These are phyloP conservation scores for Eucalyptus paniculata DNA, from an alignment of 345 rosid genomes.

Conservation along the genomic window DNA sequence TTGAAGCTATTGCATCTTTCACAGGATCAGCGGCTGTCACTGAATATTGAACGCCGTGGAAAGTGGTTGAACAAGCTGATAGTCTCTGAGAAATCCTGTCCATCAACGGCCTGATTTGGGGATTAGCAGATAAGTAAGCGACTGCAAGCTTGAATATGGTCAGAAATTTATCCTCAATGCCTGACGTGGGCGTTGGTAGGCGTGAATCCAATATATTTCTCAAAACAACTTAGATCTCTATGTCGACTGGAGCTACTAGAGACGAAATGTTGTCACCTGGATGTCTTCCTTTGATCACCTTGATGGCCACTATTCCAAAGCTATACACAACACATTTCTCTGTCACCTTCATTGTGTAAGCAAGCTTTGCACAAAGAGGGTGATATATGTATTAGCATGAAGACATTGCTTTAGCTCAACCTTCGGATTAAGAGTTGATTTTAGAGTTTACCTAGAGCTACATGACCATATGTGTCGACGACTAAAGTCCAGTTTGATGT, in stretches of 20 bases:
- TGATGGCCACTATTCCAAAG: background rate
- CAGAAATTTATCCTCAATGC: background rate
- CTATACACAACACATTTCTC: conserved; percentile 1
- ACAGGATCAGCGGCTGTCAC: background rate
- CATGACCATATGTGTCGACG: background rate
- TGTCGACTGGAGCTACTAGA: background rate
- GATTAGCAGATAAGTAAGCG: background rate
- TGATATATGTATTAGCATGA: background rate
- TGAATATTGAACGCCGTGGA: background rate
- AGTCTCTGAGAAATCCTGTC: background rate
- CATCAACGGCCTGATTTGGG: conserved; percentile 13
- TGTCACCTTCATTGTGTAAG: conserved; percentile 1
- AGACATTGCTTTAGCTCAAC: background rate
- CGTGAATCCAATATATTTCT: background rate
- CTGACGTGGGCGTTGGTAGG: background rate
- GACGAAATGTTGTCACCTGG: background rate
- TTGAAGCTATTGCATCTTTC: background rate
- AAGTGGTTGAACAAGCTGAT: background rate
- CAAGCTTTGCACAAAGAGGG: background rate
- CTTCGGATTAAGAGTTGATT: background rate
- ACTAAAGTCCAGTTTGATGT: conserved; percentile 1
- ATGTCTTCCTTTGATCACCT: background rate
- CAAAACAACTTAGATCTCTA: background rate
- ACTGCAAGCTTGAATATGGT: background rate
- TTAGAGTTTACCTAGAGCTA: background rate